Percentiles rank a stretch among this genome's conserved stretches.
Conservation (phyloP, 2,329 filamentous ascomycete genomes). For the Talaromyces sp. region DNA sequence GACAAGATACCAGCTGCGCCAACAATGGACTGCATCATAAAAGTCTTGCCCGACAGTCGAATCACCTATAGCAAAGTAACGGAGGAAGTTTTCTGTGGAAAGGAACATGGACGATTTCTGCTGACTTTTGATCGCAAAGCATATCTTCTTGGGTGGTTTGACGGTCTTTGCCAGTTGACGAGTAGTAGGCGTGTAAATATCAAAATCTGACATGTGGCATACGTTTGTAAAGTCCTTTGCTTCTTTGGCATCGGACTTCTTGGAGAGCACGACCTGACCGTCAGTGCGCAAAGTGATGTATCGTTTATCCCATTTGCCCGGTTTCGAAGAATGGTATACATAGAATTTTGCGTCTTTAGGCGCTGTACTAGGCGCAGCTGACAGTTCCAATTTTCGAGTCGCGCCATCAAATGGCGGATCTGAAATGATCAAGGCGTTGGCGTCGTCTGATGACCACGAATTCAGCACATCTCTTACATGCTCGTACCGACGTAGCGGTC, state of each 20-base stretch:
- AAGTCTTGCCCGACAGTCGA: conserved; percentile 63
- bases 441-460: conserved; percentile 80
- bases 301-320: conserved; percentile 85
- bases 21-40: conserved; percentile 67
- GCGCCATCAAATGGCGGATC: conserved; percentile 54
- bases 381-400: conserved; percentile 54
- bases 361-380: conserved; percentile 59
- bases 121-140: conserved; percentile 87
- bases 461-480: conserved; percentile 83
- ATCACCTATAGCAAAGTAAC: conserved; percentile 86
- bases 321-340: conserved; percentile 75
- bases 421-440: conserved; percentile 70
- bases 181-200: conserved; percentile 76
- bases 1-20: conserved; percentile 90
- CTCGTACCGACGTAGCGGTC: conserved; percentile 81
- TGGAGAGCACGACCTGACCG: conserved; percentile 69
- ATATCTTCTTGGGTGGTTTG: conserved; percentile 78
- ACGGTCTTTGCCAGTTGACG: conserved; percentile 66
- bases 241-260: conserved; percentile 54
- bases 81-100: conserved; percentile 79
- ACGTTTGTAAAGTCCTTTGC: conserved; percentile 68
- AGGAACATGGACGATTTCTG: conserved; percentile 82
- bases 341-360: conserved; percentile 66
- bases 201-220: conserved; percentile 87
- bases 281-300: conserved; percentile 69